These are phyloP conservation scores for Amanita phalloides DNA, from an alignment of 768 basidiomycete species.

Conservation along the genomic window DNA sequence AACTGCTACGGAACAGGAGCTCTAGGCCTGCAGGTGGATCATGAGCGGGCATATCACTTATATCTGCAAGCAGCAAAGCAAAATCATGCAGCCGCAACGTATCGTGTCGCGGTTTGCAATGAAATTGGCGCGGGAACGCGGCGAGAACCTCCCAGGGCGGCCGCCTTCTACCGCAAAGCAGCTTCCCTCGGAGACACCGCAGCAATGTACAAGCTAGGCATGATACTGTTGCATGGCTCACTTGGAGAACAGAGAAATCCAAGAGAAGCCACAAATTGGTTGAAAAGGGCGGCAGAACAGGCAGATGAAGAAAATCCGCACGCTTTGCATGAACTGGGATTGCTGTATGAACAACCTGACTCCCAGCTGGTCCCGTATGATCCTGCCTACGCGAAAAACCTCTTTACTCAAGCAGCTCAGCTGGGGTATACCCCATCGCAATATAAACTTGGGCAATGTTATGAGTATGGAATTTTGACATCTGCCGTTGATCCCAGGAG, in stretches of 20 bases:
- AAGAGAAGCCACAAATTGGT: conserved; percentile 90
- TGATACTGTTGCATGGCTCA: conserved; percentile 82
- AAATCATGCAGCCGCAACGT: conserved; percentile 90
- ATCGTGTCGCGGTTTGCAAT: conserved; percentile 97
- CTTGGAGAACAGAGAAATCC: conserved; percentile 78
- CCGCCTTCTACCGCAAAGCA: conserved; percentile 94
- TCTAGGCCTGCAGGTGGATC: conserved; percentile 93
- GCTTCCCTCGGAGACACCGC: conserved; percentile 94
- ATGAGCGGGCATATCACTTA: conserved; percentile 94
- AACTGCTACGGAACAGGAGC: conserved; percentile 95
- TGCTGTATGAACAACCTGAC: conserved; percentile 67
- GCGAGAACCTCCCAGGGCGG: conserved; percentile 78
- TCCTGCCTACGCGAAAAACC: conserved; percentile 69
- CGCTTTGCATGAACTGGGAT: conserved; percentile 90
- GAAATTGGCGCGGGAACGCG: conserved; percentile 96
- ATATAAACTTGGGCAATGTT: conserved; percentile 91
- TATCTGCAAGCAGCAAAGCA: conserved; percentile 97
- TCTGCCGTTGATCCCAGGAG: conserved; percentile 90
- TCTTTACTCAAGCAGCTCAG: conserved; percentile 86
- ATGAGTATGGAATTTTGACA: conserved; percentile 81
- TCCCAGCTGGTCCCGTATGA: conserved; percentile 67
- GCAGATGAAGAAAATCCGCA: conserved; percentile 98
- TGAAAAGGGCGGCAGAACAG: conserved; percentile 90
- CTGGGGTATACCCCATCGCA: conserved; percentile 91
- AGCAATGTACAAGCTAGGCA: conserved; percentile 99